phyloP scores from a whole-genome alignment of 768 basidiomycete species.

The Auriscalpium vulgare region DNA sequence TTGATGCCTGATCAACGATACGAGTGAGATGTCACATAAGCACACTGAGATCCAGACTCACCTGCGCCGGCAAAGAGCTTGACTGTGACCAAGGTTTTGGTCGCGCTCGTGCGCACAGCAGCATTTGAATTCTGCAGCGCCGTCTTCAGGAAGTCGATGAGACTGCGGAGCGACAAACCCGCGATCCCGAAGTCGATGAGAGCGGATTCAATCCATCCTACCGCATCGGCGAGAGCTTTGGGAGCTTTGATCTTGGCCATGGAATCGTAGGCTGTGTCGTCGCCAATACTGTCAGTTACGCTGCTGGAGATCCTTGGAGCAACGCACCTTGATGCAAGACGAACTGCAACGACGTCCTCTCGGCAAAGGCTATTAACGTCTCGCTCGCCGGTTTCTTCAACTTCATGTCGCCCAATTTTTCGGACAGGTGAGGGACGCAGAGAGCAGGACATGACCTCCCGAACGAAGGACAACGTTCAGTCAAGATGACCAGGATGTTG shows the following conservation, averaged over 20 bases:
- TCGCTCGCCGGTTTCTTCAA: slow-evolving; percentile 96
- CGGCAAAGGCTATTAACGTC: slow-evolving; percentile 71
- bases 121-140: slow-evolving; percentile 92
- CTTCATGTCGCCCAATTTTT: slow-evolving; percentile 95
- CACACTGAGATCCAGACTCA: slow-evolving; percentile 25
- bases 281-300: slow-evolving; percentile 12
- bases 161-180: slow-evolving; percentile 70
- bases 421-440: slow-evolving; percentile 71
- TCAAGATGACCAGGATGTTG: slow-evolving; percentile 62
- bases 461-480: slow-evolving; percentile 76
- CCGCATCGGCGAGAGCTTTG: slow-evolving; percentile 88
- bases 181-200: slow-evolving; percentile 87
- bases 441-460: slow-evolving; percentile 80
- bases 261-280: slow-evolving; percentile 77
- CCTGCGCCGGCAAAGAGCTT: slow-evolving; percentile 88
- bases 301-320: slow-evolving; percentile 15
- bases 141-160: slow-evolving; percentile 88
- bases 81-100: slow-evolving; percentile 85
- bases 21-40: slow-evolving; percentile 2
- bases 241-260: slow-evolving; percentile 94
- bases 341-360: slow-evolving; percentile 91
- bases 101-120: slow-evolving; percentile 86
- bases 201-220: slow-evolving; percentile 81
- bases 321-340: slow-evolving; percentile 78
- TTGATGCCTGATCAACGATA: slow-evolving; percentile 57